Conservation (phyloP, 768 basidiomycete genomes). For the Mycena olivaceomarginata region DNA sequence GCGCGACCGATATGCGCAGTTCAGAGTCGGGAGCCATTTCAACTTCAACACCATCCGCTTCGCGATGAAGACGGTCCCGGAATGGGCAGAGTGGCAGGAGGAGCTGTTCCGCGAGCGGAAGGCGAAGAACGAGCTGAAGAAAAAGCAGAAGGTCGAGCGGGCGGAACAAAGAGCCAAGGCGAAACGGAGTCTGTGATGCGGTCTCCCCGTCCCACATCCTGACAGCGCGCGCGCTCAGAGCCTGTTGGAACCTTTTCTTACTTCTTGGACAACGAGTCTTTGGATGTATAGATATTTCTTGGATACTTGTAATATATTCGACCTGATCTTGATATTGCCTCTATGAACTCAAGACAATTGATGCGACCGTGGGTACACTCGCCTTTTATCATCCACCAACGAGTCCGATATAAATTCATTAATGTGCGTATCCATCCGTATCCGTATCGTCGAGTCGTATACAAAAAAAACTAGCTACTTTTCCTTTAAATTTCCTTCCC, state of each 20-base stretch:
- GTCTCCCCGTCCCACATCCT: not conserved
- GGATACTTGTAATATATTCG: too few species aligned
- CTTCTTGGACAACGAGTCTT: too few species aligned
- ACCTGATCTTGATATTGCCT: too few species aligned
- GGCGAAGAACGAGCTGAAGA: not conserved
- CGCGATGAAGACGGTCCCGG: not conserved
- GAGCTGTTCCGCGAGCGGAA: not conserved
- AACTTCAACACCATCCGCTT: not conserved
- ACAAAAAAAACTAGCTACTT: not conserved
- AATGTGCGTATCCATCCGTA: not conserved
- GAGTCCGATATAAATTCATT: too few species aligned
- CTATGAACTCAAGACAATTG: too few species aligned
- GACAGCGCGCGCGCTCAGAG: too few species aligned
- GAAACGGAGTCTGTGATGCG: not conserved
- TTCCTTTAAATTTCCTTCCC: not conserved
- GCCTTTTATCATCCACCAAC: too few species aligned
- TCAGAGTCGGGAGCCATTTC: not conserved
- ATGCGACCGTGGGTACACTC: too few species aligned
- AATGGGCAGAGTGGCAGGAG: not conserved
- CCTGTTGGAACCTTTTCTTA: too few species aligned
- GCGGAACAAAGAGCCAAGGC: not conserved
- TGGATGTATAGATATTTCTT: too few species aligned
- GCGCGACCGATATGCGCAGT: not conserved
- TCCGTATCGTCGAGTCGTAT: not conserved
- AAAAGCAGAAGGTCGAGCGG: not conserved